Percentiles rank a stretch among this genome's conserved stretches.
These are phyloP conservation scores for Daldinia caldariorum DNA, from an alignment of 495 filamentous ascomycete genomes.

Conservation along the genomic window DNA sequence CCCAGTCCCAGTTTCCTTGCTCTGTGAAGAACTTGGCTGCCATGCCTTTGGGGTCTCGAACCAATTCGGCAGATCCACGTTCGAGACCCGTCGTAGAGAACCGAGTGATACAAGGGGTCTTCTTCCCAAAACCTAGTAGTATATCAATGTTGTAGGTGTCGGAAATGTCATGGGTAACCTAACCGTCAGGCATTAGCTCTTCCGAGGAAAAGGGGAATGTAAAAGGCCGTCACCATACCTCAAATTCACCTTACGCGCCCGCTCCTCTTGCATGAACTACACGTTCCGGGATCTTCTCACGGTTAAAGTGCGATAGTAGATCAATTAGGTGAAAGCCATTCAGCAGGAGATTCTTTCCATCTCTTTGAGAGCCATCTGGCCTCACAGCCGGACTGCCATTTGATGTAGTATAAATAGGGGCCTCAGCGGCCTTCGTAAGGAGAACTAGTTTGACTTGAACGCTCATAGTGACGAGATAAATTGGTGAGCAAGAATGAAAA, in stretches of 20 bases:
- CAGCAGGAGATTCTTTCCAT: neutral
- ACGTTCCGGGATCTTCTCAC: neutral
- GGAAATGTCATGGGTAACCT: neutral
- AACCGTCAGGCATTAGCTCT: neutral
- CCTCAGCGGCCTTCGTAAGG: neutral
- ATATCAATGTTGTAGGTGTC: neutral
- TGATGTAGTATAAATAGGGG: neutral
- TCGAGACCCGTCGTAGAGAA: neutral
- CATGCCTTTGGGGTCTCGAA: neutral
- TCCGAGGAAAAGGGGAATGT: too few species aligned
- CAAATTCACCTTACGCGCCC: neutral
- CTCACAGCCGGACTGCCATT: neutral
- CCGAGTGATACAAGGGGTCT: neutral
- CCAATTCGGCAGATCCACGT: neutral
- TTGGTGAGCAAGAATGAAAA: neutral
- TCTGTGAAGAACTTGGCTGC: neutral
- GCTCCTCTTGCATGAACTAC: neutral
- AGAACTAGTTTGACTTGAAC: neutral
- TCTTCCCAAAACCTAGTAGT: neutral
- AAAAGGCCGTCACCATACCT: neutral
- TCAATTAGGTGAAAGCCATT: neutral
- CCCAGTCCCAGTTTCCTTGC: neutral
- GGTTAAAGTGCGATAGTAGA: neutral
- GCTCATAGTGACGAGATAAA: neutral
- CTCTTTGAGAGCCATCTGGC: neutral